These are phyloP conservation scores for Nannochloris sp. DNA, from an alignment of 139 green algal species.

Conservation along the genomic window DNA sequence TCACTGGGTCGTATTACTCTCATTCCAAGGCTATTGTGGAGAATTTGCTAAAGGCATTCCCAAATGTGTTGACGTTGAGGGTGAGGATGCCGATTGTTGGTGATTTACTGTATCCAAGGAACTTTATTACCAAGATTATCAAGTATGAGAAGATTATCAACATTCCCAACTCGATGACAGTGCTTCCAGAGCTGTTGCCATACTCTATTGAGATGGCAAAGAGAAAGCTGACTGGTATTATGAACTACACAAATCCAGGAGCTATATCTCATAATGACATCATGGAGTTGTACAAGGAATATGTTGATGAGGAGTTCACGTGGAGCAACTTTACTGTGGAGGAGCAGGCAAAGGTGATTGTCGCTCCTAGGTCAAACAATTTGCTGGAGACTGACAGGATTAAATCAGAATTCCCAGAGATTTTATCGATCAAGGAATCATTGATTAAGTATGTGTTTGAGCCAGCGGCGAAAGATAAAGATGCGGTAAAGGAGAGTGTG, in stretches of 20 bases:
- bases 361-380: slow-evolving; percentile 94
- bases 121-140: slow-evolving; percentile 99
- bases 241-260: slow-evolving; percentile 99
- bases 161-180: slow-evolving; percentile 97
- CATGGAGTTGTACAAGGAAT: slow-evolving; percentile 88
- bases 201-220: slow-evolving; percentile 84
- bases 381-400: slow-evolving; percentile 85
- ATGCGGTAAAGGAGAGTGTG: slow-evolving; percentile 34
- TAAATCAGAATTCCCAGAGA: slow-evolving; percentile 76
- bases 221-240: slow-evolving; percentile 81
- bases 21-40: slow-evolving; percentile 92
- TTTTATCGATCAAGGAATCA: slow-evolving; percentile 79
- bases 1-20: slow-evolving; percentile 95
- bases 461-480: slow-evolving; percentile 33
- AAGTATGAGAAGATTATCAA: slow-evolving; percentile 73
- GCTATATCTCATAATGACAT: slow-evolving; percentile 95
- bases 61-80: slow-evolving; percentile 85
- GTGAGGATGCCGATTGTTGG: slow-evolving; percentile 94
- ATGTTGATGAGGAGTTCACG: slow-evolving; percentile 89
- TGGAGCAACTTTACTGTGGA: slow-evolving; percentile 92
- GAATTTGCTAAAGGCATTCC: slow-evolving; percentile 76
- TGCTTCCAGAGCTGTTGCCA: slow-evolving; percentile 92
- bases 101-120: slow-evolving; percentile 82
- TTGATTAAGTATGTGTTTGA: slow-evolving; percentile 74
- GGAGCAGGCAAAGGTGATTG: slow-evolving; percentile 95